phyloP scores from a whole-genome alignment of 2,329 filamentous ascomycete species.

The Fusarium sp. region DNA sequence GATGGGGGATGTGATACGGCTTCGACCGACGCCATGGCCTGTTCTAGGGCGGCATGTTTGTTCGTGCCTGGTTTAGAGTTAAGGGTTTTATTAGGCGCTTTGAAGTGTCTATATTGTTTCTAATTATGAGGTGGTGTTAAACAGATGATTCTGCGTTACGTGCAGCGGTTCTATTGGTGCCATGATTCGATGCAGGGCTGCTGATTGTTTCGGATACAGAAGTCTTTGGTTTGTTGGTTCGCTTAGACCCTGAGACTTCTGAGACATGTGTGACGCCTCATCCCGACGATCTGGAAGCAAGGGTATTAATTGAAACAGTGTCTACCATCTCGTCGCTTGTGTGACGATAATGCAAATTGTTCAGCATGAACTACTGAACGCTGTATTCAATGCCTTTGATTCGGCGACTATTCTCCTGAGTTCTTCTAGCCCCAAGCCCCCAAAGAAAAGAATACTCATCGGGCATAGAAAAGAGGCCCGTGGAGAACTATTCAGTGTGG shows the following conservation, averaged over 20 bases:
- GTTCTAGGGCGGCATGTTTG: not conserved
- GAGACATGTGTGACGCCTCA: not conserved
- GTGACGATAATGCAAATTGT: not conserved
- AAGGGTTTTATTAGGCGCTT: not conserved
- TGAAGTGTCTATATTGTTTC: not conserved
- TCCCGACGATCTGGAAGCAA: not conserved
- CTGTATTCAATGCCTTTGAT: not conserved
- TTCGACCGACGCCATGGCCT: conserved; percentile 8
- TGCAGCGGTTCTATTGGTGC: not conserved
- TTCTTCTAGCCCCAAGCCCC: not conserved
- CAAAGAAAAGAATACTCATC: not conserved
- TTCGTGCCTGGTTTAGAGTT: not conserved
- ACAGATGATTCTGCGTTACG: not conserved
- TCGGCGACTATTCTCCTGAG: not conserved
- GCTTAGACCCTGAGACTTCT: not conserved
- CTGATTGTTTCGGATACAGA: not conserved
- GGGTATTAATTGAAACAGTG: not conserved
- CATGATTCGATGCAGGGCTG: not conserved
- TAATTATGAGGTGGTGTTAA: not conserved
- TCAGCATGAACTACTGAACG: not conserved
- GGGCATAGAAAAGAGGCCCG: not conserved
- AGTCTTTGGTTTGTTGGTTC: not conserved
- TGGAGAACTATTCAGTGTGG: not conserved
- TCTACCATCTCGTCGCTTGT: not conserved
- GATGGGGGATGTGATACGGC: conserved; percentile 19